Base-by-base conservation (phyloP, 345 rosid genomes). In the Nasturtium officinale region DNA sequence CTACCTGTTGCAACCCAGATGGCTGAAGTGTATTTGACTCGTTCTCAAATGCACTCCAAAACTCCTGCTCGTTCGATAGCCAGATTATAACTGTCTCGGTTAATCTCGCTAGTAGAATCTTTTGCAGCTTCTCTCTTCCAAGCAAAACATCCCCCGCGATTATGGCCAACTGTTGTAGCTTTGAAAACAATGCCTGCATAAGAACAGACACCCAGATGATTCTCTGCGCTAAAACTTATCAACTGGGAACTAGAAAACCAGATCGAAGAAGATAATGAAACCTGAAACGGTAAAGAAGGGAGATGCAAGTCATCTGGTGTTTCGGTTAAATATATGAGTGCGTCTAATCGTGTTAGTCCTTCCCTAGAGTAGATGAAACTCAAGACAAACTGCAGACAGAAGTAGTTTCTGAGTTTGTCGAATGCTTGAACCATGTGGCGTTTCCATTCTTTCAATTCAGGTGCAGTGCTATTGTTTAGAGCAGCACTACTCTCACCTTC, bases 241-340 rank as follows among this genome's bases (percentile, higher is more conserved):
- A 30, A 62, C 65, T 18, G 13, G 33, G 21, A 56, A 37, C 59
- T 54, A 45, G 9, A 35, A 32, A 69, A 55, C 60, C 51, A 55
- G 32, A 76, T 35, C 0, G 12, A 57, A 56, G 28, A 63, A 64
- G 56, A 48, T 15, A 16, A 29, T 0, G 32, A 50, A 13, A 91
- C 99, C 97, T 95, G 98, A 84, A 95, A 95, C 18, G 99, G 98
- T 75, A 95, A 84, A 23, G 99, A 95, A 6, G 97, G 97, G 12
- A 91, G 84, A 54, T 83, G 75, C 75, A 69, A 81, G 78, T 89
- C 92, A 60, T 87, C 99, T 32, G 85, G 87, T 55, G 80, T 79
- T 50, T 80, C 91, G 29, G 82, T 79, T 66, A 95, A 78, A 82
- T 91, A 95, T 70, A 95, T 90, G 59, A 75, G 89, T 9, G 97